Base-by-base conservation (phyloP, 331 rosid species). In the Rhamnella rubrinervis region DNA sequence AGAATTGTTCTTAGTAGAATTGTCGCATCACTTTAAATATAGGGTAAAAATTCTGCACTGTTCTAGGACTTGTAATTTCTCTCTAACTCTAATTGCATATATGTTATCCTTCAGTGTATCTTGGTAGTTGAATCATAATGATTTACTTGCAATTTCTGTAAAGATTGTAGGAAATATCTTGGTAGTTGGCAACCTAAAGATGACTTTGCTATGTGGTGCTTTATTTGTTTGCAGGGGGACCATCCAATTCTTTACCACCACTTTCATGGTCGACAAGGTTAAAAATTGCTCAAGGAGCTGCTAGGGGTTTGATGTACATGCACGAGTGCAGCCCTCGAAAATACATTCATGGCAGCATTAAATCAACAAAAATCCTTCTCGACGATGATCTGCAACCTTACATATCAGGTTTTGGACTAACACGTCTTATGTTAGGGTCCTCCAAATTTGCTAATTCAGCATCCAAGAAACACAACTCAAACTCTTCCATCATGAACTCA, bases 281-380 rank as follows among this genome's bases (percentile, higher is more conserved):
- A 64, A 88, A 79, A 75, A 86, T 91, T 63, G 93, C 86, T 66
- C 96, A 85, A 86, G 96, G 92, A 75, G 68, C 81, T 51, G 97
- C 97, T 4, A 76, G 93, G 73, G 97, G 96, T 35, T 75, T 91
- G 75, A 79, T 79, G 66, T 83, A 83, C 78, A 85, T 91, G 25
- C 97, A 91, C 6, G 97, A 91, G 70, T 81, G 78, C 49, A 82
- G 81, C 58, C 85, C 89, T 21, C 84, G 93, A 18, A 91, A 91
- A 67, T 80, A 86, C 41, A 77, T 83, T 62, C 97, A 91, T 66
- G 96, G 97, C 60, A 86, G 78, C 87, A 49, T 91, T 7, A 91
- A 86, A 71, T 85, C 97, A 37, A 82, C 93, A 2, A 91, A 91
- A 71, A 80, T 91, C 75, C 89, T 91, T 61, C 85, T 88, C 5